Conservation (phyloP, 805 yeast species). For the Pichia sporocuriosa region DNA sequence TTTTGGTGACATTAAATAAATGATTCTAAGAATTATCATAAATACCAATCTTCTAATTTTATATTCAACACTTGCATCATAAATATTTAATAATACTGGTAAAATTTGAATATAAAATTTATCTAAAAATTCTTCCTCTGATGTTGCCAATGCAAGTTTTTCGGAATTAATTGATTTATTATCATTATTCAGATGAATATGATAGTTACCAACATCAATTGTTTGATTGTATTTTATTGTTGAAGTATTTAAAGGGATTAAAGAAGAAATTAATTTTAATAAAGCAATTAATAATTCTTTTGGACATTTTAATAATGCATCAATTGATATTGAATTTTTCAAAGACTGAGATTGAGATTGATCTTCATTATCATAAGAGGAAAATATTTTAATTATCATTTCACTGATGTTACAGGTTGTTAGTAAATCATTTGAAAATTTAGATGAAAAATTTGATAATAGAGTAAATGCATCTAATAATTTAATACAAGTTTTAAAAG, state of each 20-base stretch:
- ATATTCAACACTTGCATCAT: slow-evolving; percentile 66
- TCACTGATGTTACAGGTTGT: slow-evolving; percentile 45
- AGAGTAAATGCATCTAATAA: slow-evolving; percentile 41
- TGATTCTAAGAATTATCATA: slow-evolving; percentile 46
- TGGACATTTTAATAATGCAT: slow-evolving; percentile 67
- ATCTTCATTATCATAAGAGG: slow-evolving; percentile 38
- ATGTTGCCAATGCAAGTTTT: slow-evolving; percentile 29
- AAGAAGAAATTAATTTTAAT: slow-evolving; percentile 46
- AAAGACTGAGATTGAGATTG: neutral
- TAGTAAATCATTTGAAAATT: slow-evolving; percentile 39
- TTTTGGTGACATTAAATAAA: slow-evolving; percentile 33
- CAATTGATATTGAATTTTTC: slow-evolving; percentile 42
- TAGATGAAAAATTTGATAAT: slow-evolving; percentile 37
- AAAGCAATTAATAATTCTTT: slow-evolving; percentile 54
- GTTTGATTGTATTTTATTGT: slow-evolving; percentile 11
- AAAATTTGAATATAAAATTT: slow-evolving; percentile 41
- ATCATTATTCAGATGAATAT: slow-evolving; percentile 7
- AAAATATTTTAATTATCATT: slow-evolving; percentile 34
- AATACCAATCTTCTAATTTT: slow-evolving; percentile 53
- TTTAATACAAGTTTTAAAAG: slow-evolving; percentile 35
- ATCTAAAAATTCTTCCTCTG: slow-evolving; percentile 19
- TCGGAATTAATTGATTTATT: slow-evolving; percentile 22
- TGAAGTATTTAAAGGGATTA: slow-evolving; percentile 43
- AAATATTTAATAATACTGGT: slow-evolving; percentile 52
- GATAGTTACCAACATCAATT: slow-evolving; percentile 27